Percentiles rank a stretch among this genome's conserved stretches.
phyloP scores from a whole-genome alignment of 805 yeast genomes.

The Sugiyamaella lignohabitans region DNA sequence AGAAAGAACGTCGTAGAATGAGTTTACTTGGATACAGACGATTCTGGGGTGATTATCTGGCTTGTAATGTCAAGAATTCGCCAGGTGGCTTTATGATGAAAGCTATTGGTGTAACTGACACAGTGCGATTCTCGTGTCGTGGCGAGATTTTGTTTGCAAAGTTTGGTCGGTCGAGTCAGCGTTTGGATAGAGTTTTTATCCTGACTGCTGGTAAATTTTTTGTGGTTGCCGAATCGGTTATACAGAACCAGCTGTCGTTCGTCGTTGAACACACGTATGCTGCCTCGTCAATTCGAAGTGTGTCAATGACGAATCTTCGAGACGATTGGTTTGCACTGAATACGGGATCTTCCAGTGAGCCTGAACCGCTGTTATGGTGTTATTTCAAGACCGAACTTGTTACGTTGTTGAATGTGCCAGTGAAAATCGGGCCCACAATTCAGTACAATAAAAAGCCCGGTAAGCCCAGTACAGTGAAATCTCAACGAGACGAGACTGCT shows the following conservation, averaged over 20 bases:
- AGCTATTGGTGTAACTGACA: conserved; percentile 61
- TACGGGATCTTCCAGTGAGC: conserved; percentile 44
- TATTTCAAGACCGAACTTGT: conserved; percentile 85
- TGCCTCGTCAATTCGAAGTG: conserved; percentile 49
- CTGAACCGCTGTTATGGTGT: conserved; percentile 77
- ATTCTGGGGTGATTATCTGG: conserved; percentile 90
- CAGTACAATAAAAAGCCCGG: conserved; percentile 90
- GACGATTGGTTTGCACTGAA: conserved; percentile 89
- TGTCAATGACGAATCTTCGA: conserved; percentile 66
- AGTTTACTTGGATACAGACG: conserved; percentile 83
- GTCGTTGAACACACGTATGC: conserved; percentile 59
- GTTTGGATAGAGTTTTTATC: conserved; percentile 66
- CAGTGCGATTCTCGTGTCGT: conserved; percentile 66
- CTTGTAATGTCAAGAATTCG: conserved; percentile 70
- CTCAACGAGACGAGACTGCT: conserved; percentile 53
- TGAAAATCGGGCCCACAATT: conserved; percentile 65
- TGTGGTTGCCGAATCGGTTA: conserved; percentile 65
- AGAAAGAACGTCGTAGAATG: conserved; percentile 85
- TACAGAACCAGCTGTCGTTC: conserved; percentile 54
- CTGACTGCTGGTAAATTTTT: conserved; percentile 58
- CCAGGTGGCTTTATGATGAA: conserved; percentile 69
- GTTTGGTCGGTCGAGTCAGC: conserved; percentile 84
- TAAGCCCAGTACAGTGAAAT: conserved; percentile 62
- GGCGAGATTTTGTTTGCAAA: conserved; percentile 80
- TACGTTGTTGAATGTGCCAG: conserved; percentile 57